Percentiles rank a stretch among this genome's conserved stretches.
Conservation (phyloP, 345 rosid species). For the Salix suchowensis region DNA sequence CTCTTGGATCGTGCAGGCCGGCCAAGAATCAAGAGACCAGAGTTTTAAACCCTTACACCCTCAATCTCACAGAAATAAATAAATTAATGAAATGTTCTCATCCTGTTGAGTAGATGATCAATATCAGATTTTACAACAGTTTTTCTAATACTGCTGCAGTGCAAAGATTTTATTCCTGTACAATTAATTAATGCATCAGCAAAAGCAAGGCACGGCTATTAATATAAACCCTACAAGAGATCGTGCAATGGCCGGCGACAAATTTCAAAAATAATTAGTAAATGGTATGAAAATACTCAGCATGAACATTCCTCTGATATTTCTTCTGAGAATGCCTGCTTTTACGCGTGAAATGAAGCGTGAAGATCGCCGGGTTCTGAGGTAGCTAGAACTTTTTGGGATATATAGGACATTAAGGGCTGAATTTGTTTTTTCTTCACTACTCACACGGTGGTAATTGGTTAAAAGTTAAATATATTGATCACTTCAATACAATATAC, state of each 20-base stretch:
- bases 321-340: background rate
- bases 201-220: background rate
- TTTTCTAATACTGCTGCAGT: background rate
- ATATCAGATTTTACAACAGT: slow-evolving; percentile 14
- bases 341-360: slow-evolving; percentile 1
- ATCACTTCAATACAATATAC: too few species aligned
- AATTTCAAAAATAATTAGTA: background rate
- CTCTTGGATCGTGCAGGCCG: slow-evolving; percentile 3
- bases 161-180: slow-evolving; percentile 21
- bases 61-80: background rate
- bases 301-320: background rate
- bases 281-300: background rate
- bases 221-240: slow-evolving; percentile 6
- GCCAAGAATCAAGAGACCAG: background rate
- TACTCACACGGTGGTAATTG: too few species aligned
- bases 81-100: background rate
- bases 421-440: too few species aligned
- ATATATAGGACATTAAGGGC: too few species aligned
- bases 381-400: too few species aligned
- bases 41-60: background rate
- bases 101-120: slow-evolving; percentile 3
- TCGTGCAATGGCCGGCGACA: slow-evolving; percentile 35
- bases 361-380: slow-evolving; percentile 16
- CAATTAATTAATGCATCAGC: background rate
- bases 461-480: too few species aligned